phyloP scores from a whole-genome alignment of 192 early-diverging fungal species.

The Cladochytrium replicatum region DNA sequence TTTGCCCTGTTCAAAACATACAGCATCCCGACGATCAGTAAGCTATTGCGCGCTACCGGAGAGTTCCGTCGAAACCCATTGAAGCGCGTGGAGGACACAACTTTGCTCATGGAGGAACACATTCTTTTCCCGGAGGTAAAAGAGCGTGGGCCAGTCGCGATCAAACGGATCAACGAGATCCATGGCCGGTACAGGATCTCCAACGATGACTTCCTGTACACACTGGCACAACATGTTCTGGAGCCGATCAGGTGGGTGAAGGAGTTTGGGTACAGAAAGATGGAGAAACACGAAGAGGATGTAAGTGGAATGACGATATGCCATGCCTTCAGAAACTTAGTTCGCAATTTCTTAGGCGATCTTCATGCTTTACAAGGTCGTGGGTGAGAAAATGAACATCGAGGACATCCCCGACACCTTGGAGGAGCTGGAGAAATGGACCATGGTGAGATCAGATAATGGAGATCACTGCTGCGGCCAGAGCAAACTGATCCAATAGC shows the following conservation, averaged over 20 bases:
- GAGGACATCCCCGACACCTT: conserved; percentile 26
- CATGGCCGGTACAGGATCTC: conserved; percentile 32
- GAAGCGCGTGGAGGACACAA: too few species aligned
- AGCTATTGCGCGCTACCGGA: not conserved
- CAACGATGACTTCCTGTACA: conserved; percentile 36
- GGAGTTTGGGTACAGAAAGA: conserved; percentile 25
- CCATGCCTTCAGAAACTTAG: too few species aligned
- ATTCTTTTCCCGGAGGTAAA: too few species aligned
- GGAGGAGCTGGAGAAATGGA: conserved; percentile 13
- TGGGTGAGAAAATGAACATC: conserved; percentile 30
- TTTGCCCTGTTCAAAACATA: conserved; percentile 1
- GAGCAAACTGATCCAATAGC: not conserved
- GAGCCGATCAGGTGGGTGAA: conserved; percentile 22
- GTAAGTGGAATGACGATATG: conserved; percentile 19
- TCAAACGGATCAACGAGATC: conserved; percentile 29
- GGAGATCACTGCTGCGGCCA: not conserved
- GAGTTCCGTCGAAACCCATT: too few species aligned
- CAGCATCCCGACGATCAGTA: not conserved
- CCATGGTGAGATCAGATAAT: conserved; percentile 26
- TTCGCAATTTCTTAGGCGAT: conserved; percentile 24
- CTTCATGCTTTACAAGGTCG: conserved; percentile 15
- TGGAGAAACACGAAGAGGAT: conserved; percentile 31
- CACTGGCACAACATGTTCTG: conserved; percentile 18
- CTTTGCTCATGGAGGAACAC: too few species aligned
- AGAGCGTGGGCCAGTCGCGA: conserved; percentile 9